These are phyloP conservation scores for Zygoascus ofunaensis DNA, from an alignment of 805 yeast species.

Conservation along the genomic window DNA sequence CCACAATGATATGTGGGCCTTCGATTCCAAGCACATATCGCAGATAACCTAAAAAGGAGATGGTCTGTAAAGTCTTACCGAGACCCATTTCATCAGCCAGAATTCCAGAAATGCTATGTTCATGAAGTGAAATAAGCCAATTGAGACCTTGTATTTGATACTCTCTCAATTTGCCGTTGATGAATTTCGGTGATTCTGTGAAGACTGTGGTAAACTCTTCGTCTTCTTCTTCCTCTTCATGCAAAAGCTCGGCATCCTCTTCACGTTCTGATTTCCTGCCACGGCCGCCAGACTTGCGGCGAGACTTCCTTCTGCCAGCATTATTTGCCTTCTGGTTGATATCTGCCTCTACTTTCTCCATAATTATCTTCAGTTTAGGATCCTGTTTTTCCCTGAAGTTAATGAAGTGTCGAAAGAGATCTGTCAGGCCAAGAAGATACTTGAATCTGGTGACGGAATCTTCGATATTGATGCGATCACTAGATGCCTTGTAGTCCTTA, in stretches of 20 bases:
- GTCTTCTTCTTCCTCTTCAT: conserved; percentile 63
- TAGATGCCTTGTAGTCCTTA: not conserved
- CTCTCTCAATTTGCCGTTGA: conserved; percentile 69
- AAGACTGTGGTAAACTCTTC: conserved; percentile 50
- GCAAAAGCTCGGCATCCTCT: conserved; percentile 81
- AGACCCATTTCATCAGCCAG: conserved; percentile 98
- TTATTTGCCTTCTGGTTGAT: conserved; percentile 14
- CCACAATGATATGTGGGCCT: conserved; percentile 88
- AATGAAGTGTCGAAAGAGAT: conserved; percentile 77
- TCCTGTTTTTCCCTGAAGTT: conserved; percentile 72
- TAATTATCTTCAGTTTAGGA: conserved; percentile 39
- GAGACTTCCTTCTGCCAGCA: conserved; percentile 3
- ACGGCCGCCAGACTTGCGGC: conserved; percentile 7
- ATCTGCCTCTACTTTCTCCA: conserved; percentile 26
- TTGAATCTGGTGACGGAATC: conserved; percentile 53
- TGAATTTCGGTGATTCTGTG: conserved; percentile 72
- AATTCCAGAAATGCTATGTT: conserved; percentile 81
- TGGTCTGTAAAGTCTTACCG: conserved; percentile 92
- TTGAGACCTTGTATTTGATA: conserved; percentile 93
- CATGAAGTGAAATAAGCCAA: conserved; percentile 84
- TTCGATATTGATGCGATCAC: conserved; percentile 9
- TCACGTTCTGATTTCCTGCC: conserved; percentile 48
- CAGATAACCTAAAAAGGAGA: conserved; percentile 80
- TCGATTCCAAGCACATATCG: conserved; percentile 65
- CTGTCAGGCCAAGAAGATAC: conserved; percentile 71